Evolutionary conservation across 2,329 filamentous ascomycete genomes (phyloP), one percentile per base, ranked within the genome.

Genomic region (Penicillium sp.): DNA sequence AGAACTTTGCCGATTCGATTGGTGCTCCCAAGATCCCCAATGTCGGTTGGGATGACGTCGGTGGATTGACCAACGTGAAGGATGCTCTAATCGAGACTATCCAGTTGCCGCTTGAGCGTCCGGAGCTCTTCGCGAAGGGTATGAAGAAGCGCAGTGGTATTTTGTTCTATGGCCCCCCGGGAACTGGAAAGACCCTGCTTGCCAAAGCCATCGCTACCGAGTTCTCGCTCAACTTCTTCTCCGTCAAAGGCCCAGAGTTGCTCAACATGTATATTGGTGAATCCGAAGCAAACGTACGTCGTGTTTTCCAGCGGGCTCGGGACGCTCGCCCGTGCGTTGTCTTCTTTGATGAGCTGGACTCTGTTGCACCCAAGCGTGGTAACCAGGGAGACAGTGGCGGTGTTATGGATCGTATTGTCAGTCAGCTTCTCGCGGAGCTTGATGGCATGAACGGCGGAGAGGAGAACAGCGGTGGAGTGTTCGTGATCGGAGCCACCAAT

Each of bases 231-330:
- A 99, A 99, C 79, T 99, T 99, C 80, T 97, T 99, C 74, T 99
- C 94, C 25, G 89, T 99, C 76, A 99, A 99, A 83, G 94, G 94
- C 53, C 95, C 94, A 36, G 94, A 99, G 74, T 81, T 99, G 69
- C 85, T 99, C 63, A 96, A 92, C 74, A 99, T 99, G 94, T 99
- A 94, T 89, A 97, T 99, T 71, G 94, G 94, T 86, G 94, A 99
- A 79, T 99, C 94, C 48, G 95, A 99, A 79, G 96, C 90, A 81
- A 99, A 99, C 76, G 97, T 99, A 59, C 89, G 94, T 68, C 92
- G 97, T 71, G 97, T 99, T 63, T 99, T 99, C 75, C 94, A 99
- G 83, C 96, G 96, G 81, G 94, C 94, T 58, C 90, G 94, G 65
- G 94, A 94, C 60, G 94, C 95, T 53, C 92, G 94, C 61, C 94